A percentile compares a stretch with the other conserved stretches of the same genome.
Conservation (phyloP, 768 basidiomycete species). For the Leccinum obscurum region DNA sequence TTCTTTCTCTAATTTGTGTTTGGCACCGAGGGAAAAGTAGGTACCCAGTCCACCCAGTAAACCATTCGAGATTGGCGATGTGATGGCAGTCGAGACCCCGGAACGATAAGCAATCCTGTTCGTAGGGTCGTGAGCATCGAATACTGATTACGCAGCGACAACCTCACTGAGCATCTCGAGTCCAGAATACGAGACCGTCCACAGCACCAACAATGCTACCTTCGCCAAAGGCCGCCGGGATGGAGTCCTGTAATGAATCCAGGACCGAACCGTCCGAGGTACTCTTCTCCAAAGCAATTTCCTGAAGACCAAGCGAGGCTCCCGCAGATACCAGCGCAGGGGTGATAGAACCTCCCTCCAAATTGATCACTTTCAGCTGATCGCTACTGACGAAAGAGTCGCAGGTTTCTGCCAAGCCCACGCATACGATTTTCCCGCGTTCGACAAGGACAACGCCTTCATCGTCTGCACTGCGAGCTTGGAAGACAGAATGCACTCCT, state of each 20-base stretch:
- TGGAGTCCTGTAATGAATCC: constrained; percentile 42
- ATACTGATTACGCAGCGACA: neutral
- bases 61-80: constrained; percentile 54
- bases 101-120: constrained; percentile 67
- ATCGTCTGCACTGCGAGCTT: constrained; percentile 8
- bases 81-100: constrained; percentile 72
- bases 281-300: constrained; percentile 62
- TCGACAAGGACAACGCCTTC: constrained; percentile 45
- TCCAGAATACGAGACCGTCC: constrained; percentile 59
- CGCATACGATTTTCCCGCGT: constrained; percentile 55
- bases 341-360: constrained; percentile 61
- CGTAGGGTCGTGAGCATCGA: constrained; percentile 6
- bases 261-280: constrained; percentile 66
- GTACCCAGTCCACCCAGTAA: constrained; percentile 65
- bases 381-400: constrained; percentile 12
- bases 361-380: constrained; percentile 37
- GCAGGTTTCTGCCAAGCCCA: constrained; percentile 25
- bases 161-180: constrained; percentile 50
- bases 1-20: constrained; percentile 54
- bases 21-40: constrained; percentile 58
- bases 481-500: constrained; percentile 24
- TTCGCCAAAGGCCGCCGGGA: constrained; percentile 36
- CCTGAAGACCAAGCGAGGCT: constrained; percentile 60
- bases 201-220: constrained; percentile 55
- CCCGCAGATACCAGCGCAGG: constrained; percentile 70